Percentiles rank a stretch among this genome's conserved stretches.
These are phyloP conservation scores for Brachypodium distachyon DNA, from an alignment of 202 grass and related monocot genomes.

Conservation along the genomic window DNA sequence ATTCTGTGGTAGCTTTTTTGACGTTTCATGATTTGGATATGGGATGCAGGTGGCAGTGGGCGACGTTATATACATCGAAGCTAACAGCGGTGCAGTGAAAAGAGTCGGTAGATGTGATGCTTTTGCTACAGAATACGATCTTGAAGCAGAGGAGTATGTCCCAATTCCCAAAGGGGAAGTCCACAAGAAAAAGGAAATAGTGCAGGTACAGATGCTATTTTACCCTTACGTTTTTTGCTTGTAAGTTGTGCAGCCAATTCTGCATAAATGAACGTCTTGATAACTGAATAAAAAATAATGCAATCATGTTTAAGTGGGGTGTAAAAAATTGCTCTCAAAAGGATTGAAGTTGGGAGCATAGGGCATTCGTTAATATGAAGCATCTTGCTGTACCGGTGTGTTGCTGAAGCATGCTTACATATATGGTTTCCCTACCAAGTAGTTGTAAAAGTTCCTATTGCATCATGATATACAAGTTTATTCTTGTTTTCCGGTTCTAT, in stretches of 20 bases:
- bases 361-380: not conserved
- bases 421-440: not conserved
- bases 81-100: slow-evolving; percentile 95
- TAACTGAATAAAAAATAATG: not conserved
- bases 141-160: slow-evolving; percentile 97
- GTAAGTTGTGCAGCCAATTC: not conserved
- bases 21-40: slow-evolving; percentile 19
- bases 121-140: slow-evolving; percentile 96
- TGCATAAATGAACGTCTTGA: not conserved
- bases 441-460: not conserved
- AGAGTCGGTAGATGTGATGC: slow-evolving; percentile 99
- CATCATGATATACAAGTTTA: not conserved
- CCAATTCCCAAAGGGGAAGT: slow-evolving; percentile 97
- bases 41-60: slow-evolving; percentile 66
- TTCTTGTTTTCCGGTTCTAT: not conserved
- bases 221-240: not conserved
- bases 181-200: slow-evolving; percentile 94
- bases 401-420: not conserved
- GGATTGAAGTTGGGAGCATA: not conserved
- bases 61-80: slow-evolving; percentile 99
- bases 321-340: not conserved
- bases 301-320: not conserved
- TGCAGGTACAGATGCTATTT: slow-evolving; percentile 53
- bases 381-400: not conserved
- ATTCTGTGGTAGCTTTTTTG: not conserved